These are phyloP conservation scores for Trebouxia sp. DNA, from an alignment of 139 green algal species.

Conservation along the genomic window DNA sequence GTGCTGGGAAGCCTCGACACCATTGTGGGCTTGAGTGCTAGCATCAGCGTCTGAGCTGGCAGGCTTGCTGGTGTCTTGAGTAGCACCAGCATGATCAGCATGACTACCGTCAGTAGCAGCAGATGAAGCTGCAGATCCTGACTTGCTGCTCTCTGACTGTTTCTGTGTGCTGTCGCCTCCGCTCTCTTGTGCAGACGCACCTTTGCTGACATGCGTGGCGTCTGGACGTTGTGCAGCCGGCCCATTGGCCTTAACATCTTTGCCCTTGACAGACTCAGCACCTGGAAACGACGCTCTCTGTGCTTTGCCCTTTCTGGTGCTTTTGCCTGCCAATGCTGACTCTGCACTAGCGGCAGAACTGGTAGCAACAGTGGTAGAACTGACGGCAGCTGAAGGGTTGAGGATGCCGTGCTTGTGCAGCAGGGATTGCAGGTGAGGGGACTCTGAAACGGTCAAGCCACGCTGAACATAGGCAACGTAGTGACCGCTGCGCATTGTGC, in stretches of 20 bases:
- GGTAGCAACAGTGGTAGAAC: background rate
- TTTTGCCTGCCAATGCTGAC: background rate
- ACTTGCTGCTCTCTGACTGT: background rate
- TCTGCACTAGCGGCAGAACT: background rate
- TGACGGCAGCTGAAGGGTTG: background rate
- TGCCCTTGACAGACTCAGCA: background rate
- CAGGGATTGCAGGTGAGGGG: background rate
- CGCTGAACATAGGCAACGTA: slow-evolving; percentile 71
- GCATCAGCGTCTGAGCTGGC: background rate
- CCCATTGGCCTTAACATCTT: background rate
- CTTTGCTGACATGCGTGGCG: background rate
- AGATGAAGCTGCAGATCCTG: background rate
- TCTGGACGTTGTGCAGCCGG: background rate
- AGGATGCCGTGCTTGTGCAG: background rate
- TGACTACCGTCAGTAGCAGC: background rate
- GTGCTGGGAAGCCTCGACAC: background rate
- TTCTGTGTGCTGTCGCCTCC: background rate
- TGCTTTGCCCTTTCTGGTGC: background rate
- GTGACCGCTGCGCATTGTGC: slow-evolving; percentile 61
- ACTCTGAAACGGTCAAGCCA: background rate
- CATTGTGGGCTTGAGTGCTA: background rate
- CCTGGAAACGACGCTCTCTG: background rate
- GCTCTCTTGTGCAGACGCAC: background rate
- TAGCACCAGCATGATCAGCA: too few species aligned
- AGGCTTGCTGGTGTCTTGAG: background rate